phyloP scores from a whole-genome alignment of 352 stramenopile genomes.

The Pythium plurisporium region DNA sequence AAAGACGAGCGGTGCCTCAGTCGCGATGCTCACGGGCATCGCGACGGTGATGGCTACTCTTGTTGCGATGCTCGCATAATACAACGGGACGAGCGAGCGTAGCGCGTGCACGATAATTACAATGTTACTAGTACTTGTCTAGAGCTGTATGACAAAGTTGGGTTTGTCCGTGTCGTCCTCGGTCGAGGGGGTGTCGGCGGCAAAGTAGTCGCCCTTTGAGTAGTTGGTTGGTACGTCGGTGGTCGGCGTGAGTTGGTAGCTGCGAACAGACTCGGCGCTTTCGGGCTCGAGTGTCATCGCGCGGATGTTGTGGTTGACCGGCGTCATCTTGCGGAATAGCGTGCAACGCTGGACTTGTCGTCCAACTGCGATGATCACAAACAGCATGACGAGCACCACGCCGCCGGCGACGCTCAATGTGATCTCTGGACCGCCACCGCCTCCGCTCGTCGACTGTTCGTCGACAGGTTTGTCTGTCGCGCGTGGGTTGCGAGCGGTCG shows the following conservation, averaged over 20 bases:
- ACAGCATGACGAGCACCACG: constrained; percentile 8
- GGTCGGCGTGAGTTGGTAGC: too few relatives aligned
- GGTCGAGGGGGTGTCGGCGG: too few relatives aligned
- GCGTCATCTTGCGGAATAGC: constrained; percentile 6
- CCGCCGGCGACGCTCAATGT: constrained; percentile 3
- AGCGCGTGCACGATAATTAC: not conserved
- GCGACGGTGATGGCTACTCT: too few relatives aligned
- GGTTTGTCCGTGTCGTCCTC: too few relatives aligned
- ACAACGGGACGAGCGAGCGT: too few relatives aligned
- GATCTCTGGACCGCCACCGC: not conserved
- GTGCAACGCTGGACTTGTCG: constrained; percentile 11
- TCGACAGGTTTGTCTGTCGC: not conserved
- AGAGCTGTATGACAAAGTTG: not conserved
- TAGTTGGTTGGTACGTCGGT: too few relatives aligned
- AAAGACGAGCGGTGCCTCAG: too few relatives aligned
- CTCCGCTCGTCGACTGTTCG: not conserved
- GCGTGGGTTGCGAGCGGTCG: not conserved
- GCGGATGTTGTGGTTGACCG: constrained; percentile 6
- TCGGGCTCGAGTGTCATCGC: not conserved
- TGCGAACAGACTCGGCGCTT: too few relatives aligned
- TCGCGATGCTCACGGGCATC: too few relatives aligned
- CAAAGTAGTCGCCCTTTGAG: too few relatives aligned
- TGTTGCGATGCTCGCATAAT: too few relatives aligned
- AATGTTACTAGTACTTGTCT: not conserved
- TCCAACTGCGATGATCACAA: constrained; percentile 8